These are phyloP conservation scores for Trifolium subterraneum DNA, from an alignment of 306 rosid genomes.

Conservation along the genomic window DNA sequence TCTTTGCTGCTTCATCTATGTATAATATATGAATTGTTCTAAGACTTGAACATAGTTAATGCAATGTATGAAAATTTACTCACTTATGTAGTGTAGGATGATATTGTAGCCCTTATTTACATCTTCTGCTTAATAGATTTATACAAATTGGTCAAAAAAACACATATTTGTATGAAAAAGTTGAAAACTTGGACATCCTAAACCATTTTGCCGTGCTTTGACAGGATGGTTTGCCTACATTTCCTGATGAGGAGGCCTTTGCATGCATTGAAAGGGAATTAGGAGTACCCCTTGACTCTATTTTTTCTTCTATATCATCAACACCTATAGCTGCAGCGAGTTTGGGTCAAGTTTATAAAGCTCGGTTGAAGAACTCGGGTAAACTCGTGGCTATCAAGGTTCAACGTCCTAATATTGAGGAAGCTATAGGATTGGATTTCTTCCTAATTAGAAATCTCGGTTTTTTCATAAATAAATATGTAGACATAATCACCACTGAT, in stretches of 20 bases:
- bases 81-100: constrained; percentile 16
- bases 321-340: constrained; percentile 94
- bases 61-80: constrained; percentile 17
- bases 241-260: constrained; percentile 87
- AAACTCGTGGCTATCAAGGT: constrained; percentile 83
- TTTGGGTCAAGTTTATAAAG: constrained; percentile 95
- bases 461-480: constrained; percentile 74
- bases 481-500: constrained; percentile 74
- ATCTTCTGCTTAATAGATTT: neutral
- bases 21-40: constrained; percentile 14
- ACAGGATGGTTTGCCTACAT: constrained; percentile 89
- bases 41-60: constrained; percentile 6
- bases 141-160: neutral
- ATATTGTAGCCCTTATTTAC: constrained; percentile 19
- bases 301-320: constrained; percentile 74
- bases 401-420: constrained; percentile 91
- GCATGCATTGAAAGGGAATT: constrained; percentile 80
- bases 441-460: constrained; percentile 81
- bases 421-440: constrained; percentile 90
- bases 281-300: constrained; percentile 67
- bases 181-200: constrained; percentile 27
- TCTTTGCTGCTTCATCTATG: neutral
- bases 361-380: constrained; percentile 66
- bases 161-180: constrained; percentile 9
- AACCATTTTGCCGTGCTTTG: constrained; percentile 24